phyloP scores from a whole-genome alignment of 352 stramenopile genomes.

The Phytopythium kandeliae region DNA sequence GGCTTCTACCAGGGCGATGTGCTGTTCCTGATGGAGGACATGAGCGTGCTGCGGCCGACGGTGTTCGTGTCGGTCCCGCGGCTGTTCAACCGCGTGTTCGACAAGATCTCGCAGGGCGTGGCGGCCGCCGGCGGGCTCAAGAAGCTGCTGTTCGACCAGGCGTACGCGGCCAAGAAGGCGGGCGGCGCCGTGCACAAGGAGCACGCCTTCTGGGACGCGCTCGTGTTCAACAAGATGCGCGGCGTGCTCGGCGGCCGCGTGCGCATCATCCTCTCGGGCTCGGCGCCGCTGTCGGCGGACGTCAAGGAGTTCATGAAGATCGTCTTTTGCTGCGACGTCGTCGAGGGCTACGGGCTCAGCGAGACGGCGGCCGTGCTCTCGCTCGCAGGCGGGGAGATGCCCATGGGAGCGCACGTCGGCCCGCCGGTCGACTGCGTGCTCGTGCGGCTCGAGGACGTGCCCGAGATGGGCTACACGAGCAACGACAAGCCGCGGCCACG shows the following conservation, averaged over 20 bases:
- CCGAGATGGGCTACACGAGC: slow-evolving; percentile 95
- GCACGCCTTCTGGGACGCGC: slow-evolving; percentile 89
- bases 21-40: slow-evolving; percentile 87
- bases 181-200: slow-evolving; percentile 1
- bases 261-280: slow-evolving; percentile 89
- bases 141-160: slow-evolving; percentile 85
- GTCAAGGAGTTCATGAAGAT: slow-evolving; percentile 97
- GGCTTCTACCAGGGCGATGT: slow-evolving; percentile 91
- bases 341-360: slow-evolving; percentile 96
- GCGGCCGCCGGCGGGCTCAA: slow-evolving; percentile 83
- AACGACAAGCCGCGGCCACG: slow-evolving; percentile 68
- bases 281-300: slow-evolving; percentile 87
- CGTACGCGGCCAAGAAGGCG: slow-evolving; percentile 70
- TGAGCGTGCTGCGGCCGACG: slow-evolving; percentile 86
- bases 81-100: slow-evolving; percentile 94
- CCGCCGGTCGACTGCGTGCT: slow-evolving; percentile 80
- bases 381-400: slow-evolving; percentile 48
- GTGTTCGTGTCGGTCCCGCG: slow-evolving; percentile 91
- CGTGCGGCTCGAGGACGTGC: slow-evolving; percentile 93
- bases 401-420: slow-evolving; percentile 89
- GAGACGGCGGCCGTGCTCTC: slow-evolving; percentile 88
- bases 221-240: slow-evolving; percentile 96
- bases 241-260: slow-evolving; percentile 87
- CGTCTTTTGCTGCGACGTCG: slow-evolving; percentile 88
- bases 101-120: slow-evolving; percentile 85